Base-by-base conservation (phyloP, 768 basidiomycete species). In the Rubroboletus pulcherrimus region DNA sequence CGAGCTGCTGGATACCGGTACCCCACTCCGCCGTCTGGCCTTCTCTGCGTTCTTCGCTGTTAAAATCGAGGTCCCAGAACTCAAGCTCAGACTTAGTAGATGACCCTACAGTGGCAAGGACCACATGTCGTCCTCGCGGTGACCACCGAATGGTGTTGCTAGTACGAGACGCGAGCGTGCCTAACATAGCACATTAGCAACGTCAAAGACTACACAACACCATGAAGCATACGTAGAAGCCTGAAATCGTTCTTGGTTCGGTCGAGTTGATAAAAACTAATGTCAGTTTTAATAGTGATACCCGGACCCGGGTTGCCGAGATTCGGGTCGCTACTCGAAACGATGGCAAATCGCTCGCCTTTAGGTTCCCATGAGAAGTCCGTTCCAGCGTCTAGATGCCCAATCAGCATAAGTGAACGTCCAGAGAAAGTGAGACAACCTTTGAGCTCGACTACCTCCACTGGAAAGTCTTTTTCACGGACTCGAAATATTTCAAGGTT, bases 291-390 rank as follows among this genome's bases (percentile, higher is more conserved):
- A 76, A 95, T 85, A n/a, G 92, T 92, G 59, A 90, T 81, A 56
- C 94, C 96, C 40, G 92, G 90, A 5, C 86, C 90, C 53, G 91
- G 83, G 71, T 91, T 93, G 44, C 90, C 91, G 34, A 93, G 80
- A 71, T 96, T 97, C 46, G 95, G 93, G 70, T 99, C 97, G 71
- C 77, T 90, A 58, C 90, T 93, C 4, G 94, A 91, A 52, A 98
- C 89, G 60, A 98, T 93, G 41, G 91, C 93, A 74, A 98, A 99
- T 34, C 97, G 87, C 66, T 92, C 89, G 58, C 96, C 93, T 71
- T 88, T 89, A n/a, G 97, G 96, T 72, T 98, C 97, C 97, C 97
- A 98, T 44, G 93, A 93, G 72, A 99, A 98, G 65, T 96, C 93
- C 51, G 86, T 87, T 38, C 96, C 96, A 37, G 93, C 85, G 72